Conservation (phyloP, 495 filamentous ascomycete species). For the Aspergillus haitiensis region DNA sequence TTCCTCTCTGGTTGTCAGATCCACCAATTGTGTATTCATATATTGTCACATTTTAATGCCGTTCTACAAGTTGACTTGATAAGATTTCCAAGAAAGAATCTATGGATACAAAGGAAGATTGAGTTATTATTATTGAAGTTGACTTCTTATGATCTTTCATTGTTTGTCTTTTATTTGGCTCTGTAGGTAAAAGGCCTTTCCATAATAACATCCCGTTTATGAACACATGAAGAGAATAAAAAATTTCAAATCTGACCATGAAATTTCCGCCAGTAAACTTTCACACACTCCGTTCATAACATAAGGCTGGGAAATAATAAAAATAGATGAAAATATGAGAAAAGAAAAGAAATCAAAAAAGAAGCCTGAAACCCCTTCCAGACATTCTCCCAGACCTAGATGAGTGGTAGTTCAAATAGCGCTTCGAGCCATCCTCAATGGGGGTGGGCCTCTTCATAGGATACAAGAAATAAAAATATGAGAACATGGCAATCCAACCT, state of each 20-base stretch:
- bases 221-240: slow-evolving; percentile 3
- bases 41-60: not conserved
- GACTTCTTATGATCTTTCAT: not conserved
- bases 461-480: slow-evolving; percentile 16
- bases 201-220: not conserved
- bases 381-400: not conserved
- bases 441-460: not conserved
- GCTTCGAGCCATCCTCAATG: not conserved
- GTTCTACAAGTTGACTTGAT: not conserved
- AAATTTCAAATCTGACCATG: not conserved
- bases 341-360: not conserved
- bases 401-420: not conserved
- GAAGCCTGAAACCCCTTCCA: not conserved
- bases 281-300: not conserved
- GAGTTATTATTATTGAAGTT: not conserved
- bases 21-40: not conserved
- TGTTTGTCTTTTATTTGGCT: not conserved
- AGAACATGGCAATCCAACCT: not conserved
- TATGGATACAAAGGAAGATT: not conserved
- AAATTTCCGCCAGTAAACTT: not conserved
- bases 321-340: not conserved
- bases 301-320: not conserved
- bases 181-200: not conserved
- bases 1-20: not conserved
- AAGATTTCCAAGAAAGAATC: not conserved